Evolutionary conservation across 164 flowering plant genomes (phyloP).

Genomic region (Taxillus chinensis): DNA sequence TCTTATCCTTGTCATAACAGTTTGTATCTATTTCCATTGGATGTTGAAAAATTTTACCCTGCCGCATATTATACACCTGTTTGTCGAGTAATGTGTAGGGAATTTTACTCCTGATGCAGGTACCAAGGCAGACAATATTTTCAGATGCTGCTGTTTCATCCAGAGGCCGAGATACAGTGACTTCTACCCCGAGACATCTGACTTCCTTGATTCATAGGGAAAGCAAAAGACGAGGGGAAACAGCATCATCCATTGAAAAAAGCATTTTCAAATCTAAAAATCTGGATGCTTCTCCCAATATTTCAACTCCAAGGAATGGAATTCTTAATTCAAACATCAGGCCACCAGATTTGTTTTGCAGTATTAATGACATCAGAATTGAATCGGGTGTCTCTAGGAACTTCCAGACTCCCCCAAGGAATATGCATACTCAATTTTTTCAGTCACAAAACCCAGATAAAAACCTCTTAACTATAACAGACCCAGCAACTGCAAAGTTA

Average conservation of each 20-base stretch:
- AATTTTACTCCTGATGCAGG: no score
- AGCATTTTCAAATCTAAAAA: constrained; percentile 30
- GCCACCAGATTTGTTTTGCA: constrained; percentile 14
- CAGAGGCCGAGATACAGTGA: constrained; percentile 1
- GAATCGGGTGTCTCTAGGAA: background rate
- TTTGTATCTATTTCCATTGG: no score
- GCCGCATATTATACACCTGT: no score
- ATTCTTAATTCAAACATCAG: constrained; percentile 19
- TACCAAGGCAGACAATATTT: constrained; percentile 11
- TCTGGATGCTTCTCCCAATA: constrained; percentile 22
- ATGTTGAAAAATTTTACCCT: no score
- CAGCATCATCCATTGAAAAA: constrained; percentile 25
- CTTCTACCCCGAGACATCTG: constrained; percentile 26
- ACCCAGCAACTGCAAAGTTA: constrained; percentile 7
- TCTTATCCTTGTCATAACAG: no score
- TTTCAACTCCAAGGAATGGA: constrained; percentile 19
- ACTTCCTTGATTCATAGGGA: constrained; percentile 17
- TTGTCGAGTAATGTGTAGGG: no score
- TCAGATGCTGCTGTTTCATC: constrained; percentile 19
- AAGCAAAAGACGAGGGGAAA: constrained; percentile 10
- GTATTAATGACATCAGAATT: background rate
- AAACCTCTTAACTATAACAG: constrained; percentile 11
- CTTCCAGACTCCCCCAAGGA: background rate
- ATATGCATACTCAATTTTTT: background rate
- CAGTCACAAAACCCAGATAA: constrained; percentile 4